Evolutionary conservation across 306 rosid species (phyloP).

Genomic region (Lathyrus aphaca): DNA sequence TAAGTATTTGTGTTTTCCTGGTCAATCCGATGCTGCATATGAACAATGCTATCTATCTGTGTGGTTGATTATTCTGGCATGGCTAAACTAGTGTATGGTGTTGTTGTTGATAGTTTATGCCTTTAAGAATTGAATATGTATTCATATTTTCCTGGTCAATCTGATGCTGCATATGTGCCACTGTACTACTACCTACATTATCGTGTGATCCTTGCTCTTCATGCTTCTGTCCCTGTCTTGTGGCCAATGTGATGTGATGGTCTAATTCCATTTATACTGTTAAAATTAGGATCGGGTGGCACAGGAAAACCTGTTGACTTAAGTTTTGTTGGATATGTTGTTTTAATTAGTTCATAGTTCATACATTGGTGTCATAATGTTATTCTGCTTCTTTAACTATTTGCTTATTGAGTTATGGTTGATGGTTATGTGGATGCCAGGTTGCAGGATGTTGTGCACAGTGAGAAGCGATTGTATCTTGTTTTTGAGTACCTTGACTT

Average conservation of each 20-base stretch:
- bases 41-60: no score
- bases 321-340: constrained; percentile 24
- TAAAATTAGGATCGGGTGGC: constrained; percentile 8
- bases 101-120: no score
- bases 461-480: constrained; percentile 90
- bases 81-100: no score
- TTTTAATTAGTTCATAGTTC: not conserved
- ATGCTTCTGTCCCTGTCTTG: not conserved
- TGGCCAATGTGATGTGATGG: constrained; percentile 11
- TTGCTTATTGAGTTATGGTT: constrained; percentile 23
- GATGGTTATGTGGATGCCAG: constrained; percentile 49
- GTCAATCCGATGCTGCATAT: no score
- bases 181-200: not conserved
- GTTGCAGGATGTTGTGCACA: constrained; percentile 93
- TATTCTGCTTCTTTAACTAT: constrained; percentile 28
- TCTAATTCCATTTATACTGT: constrained; percentile 2
- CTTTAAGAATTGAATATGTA: no score
- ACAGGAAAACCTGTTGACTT: constrained; percentile 11
- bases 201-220: constrained; percentile 10
- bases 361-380: constrained; percentile 13
- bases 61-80: no score
- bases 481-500: constrained; percentile 97
- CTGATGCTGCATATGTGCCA: not conserved
- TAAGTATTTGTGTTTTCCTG: no score
- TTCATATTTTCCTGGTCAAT: no score